Evolutionary conservation across 257 asterid genomes (phyloP).

Genomic region (Primulina eburnea): DNA sequence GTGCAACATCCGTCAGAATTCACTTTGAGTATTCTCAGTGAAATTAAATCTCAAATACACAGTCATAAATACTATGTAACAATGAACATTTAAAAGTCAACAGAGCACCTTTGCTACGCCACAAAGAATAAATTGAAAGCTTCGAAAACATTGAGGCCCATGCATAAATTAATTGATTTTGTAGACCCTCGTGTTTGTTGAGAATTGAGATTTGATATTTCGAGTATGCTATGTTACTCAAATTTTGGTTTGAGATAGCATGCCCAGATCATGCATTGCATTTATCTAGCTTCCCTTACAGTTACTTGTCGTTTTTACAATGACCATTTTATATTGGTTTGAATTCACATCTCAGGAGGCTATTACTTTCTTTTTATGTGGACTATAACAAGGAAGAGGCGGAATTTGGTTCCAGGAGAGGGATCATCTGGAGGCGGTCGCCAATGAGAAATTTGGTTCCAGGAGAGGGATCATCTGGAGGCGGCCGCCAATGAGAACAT

Average conservation of each 20-base stretch:
- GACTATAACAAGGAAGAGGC: neutral
- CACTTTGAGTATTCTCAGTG: neutral
- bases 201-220: neutral
- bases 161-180: neutral
- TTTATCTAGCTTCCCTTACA: no score
- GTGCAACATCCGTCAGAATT: neutral
- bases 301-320: no score
- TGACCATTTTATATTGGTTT: no score
- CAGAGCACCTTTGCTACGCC: neutral
- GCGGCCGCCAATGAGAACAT: neutral
- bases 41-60: neutral
- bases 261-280: no score
- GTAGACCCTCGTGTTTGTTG: neutral
- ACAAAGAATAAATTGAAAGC: neutral
- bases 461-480: neutral
- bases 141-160: conserved; percentile 5
- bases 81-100: neutral
- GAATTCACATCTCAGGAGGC: no score
- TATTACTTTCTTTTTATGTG: neutral
- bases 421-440: no score
- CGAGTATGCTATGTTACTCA: no score
- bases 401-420: no score
- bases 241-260: no score
- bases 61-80: neutral
- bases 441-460: neutral